These are phyloP conservation scores for Nitzschia inconspicua DNA, from an alignment of 108 stramenopile species.

Conservation along the genomic window DNA sequence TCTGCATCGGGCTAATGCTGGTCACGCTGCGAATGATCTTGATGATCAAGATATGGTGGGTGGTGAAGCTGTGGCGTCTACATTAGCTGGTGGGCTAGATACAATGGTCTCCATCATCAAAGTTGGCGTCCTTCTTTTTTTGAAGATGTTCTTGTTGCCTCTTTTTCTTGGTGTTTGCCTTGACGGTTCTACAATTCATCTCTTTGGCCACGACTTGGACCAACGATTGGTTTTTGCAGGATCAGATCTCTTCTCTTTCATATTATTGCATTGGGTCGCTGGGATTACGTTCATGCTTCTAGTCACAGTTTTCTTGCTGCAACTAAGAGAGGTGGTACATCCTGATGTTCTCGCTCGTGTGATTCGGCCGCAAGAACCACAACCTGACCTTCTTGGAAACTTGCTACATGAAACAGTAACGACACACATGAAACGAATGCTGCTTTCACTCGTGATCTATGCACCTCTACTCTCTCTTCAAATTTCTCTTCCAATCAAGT, in stretches of 20 bases:
- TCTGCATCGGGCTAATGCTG: not conserved
- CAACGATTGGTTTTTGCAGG: slow-evolving; percentile 64
- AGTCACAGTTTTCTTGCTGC: slow-evolving; percentile 91
- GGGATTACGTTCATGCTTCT: slow-evolving; percentile 98
- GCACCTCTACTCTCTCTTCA: slow-evolving; percentile 59
- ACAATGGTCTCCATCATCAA: slow-evolving; percentile 65
- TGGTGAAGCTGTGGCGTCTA: slow-evolving; percentile 19
- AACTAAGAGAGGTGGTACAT: slow-evolving; percentile 92
- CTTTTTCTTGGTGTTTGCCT: slow-evolving; percentile 69
- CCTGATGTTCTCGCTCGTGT: slow-evolving; percentile 83
- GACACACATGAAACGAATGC: slow-evolving; percentile 87
- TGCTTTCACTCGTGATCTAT: slow-evolving; percentile 67
- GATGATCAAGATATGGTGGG: slow-evolving; percentile 11
- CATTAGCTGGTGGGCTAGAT: slow-evolving; percentile 40
- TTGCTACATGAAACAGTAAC: slow-evolving; percentile 82
- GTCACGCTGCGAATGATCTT: slow-evolving; percentile 5
- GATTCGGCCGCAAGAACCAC: slow-evolving; percentile 97
- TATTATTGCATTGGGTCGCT: slow-evolving; percentile 83
- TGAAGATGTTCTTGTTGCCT: slow-evolving; percentile 86
- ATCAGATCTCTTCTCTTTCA: slow-evolving; percentile 70
- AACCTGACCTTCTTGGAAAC: slow-evolving; percentile 92
- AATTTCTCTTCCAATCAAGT: slow-evolving; percentile 59
- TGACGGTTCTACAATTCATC: slow-evolving; percentile 58
- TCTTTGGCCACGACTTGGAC: slow-evolving; percentile 53
- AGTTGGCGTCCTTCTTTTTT: slow-evolving; percentile 75